A percentile compares a stretch with the other conserved stretches of the same genome.
Conservation (phyloP, 2,329 filamentous ascomycete genomes). For the Aspergillus aculeatus region DNA sequence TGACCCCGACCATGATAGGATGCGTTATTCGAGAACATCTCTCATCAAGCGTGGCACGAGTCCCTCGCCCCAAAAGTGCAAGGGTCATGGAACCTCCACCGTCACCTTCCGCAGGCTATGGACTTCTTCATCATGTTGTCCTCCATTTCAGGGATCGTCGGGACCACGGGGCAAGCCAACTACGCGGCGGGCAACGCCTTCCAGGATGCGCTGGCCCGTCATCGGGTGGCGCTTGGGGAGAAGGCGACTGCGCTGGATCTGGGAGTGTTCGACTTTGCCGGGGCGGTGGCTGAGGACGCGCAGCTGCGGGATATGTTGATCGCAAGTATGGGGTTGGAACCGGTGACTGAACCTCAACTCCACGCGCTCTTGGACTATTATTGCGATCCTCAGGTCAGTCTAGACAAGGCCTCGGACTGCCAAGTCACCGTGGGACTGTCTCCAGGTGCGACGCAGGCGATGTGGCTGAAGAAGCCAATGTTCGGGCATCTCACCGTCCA, state of each 20-base stretch:
- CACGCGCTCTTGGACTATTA: too few relatives aligned
- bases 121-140: constrained; percentile 49
- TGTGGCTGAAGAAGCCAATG: too few relatives aligned
- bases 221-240: constrained; percentile 13
- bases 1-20: constrained; percentile 9
- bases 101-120: constrained; percentile 17
- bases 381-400: too few relatives aligned
- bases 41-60: constrained; percentile 27
- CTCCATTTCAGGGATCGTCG: constrained; percentile 38
- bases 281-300: neutral
- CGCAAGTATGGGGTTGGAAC: too few relatives aligned
- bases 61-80: constrained; percentile 35
- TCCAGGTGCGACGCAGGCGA: too few relatives aligned
- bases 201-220: constrained; percentile 30
- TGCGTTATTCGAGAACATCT: constrained; percentile 38
- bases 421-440: too few relatives aligned
- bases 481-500: too few relatives aligned
- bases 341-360: too few relatives aligned
- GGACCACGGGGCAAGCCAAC: constrained; percentile 32
- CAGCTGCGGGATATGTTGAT: neutral
- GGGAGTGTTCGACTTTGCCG: constrained; percentile 13
- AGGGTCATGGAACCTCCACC: constrained; percentile 23
- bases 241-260: constrained; percentile 17
- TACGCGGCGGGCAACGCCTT: constrained; percentile 44
- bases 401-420: too few relatives aligned